phyloP scores from a whole-genome alignment of 2,329 filamentous ascomycete species.

The Fusarium irregulare region DNA sequence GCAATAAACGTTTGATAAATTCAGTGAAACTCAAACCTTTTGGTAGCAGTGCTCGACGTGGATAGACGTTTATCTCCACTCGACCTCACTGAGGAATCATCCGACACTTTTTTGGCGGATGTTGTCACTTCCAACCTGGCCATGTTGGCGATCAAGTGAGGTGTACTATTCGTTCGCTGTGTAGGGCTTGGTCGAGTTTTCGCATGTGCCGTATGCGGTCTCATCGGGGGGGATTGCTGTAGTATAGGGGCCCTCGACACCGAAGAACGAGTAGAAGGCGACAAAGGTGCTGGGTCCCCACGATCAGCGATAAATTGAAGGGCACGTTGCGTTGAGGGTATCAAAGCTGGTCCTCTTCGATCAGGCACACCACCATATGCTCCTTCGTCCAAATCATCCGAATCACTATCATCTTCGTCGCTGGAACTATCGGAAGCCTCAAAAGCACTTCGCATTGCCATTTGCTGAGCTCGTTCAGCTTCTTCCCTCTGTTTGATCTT shows the following conservation, averaged over 20 bases:
- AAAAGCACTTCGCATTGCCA: constrained; percentile 61
- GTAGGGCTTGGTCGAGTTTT: constrained; percentile 58
- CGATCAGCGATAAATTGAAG: constrained; percentile 63
- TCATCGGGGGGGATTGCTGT: constrained; percentile 47
- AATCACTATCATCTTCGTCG: constrained; percentile 53
- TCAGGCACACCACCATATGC: constrained; percentile 55
- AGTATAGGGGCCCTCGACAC: constrained; percentile 44
- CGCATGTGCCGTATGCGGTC: constrained; percentile 67
- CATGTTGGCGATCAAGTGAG: constrained; percentile 54
- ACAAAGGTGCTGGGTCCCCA: constrained; percentile 49
- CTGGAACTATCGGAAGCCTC: constrained; percentile 62
- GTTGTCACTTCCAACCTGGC: constrained; percentile 40
- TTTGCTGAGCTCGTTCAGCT: constrained; percentile 48
- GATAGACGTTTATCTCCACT: constrained; percentile 63
- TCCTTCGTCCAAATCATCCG: constrained; percentile 55
- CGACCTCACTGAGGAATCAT: constrained; percentile 50
- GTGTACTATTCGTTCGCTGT: constrained; percentile 62
- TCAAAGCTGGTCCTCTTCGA: constrained; percentile 49
- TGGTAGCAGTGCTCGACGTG: constrained; percentile 65
- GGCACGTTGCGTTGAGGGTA: constrained; percentile 62
- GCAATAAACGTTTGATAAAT: constrained; percentile 68
- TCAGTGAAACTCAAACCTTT: constrained; percentile 70
- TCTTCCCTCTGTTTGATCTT: constrained; percentile 57
- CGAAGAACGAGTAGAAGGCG: constrained; percentile 50
- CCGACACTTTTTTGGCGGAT: constrained; percentile 44